Conservation (phyloP, 2,329 filamentous ascomycete species). For the Talaromyces sp. region DNA sequence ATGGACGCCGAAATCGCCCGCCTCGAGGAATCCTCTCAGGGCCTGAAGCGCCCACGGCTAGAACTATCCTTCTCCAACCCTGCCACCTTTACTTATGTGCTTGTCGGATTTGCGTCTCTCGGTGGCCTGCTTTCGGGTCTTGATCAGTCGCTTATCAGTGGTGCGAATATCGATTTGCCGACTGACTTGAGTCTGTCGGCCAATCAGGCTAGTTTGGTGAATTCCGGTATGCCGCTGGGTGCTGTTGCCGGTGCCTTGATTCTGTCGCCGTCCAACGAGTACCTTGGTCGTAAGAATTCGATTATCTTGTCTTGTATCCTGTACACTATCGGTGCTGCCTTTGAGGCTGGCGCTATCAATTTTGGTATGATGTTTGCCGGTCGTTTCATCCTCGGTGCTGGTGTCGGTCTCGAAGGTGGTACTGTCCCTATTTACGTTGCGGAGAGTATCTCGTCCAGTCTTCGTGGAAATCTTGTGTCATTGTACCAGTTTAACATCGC, state of each 20-base stretch:
- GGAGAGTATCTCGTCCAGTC: slow-evolving; percentile 62
- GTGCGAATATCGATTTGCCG: slow-evolving; percentile 64
- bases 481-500: slow-evolving; percentile 76
- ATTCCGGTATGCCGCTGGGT: slow-evolving; percentile 69
- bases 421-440: slow-evolving; percentile 74
- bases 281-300: slow-evolving; percentile 64
- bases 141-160: slow-evolving; percentile 71
- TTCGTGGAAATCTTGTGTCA: slow-evolving; percentile 70
- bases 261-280: slow-evolving; percentile 66
- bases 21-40: slow-evolving; percentile 31
- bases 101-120: slow-evolving; percentile 72
- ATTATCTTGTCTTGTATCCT: slow-evolving; percentile 68
- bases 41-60: slow-evolving; percentile 25
- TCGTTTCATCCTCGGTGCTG: slow-evolving; percentile 67
- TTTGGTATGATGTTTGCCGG: slow-evolving; percentile 70
- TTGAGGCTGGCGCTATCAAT: slow-evolving; percentile 66
- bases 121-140: slow-evolving; percentile 70
- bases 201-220: slow-evolving; percentile 64
- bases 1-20: slow-evolving; percentile 34
- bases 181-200: slow-evolving; percentile 55
- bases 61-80: slow-evolving; percentile 61
- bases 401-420: slow-evolving; percentile 71
- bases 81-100: slow-evolving; percentile 64
- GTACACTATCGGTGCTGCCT: slow-evolving; percentile 67
- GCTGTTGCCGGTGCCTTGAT: slow-evolving; percentile 69